Base-by-base conservation (phyloP, 305 asterid genomes). In the Solanum hybrid region DNA sequence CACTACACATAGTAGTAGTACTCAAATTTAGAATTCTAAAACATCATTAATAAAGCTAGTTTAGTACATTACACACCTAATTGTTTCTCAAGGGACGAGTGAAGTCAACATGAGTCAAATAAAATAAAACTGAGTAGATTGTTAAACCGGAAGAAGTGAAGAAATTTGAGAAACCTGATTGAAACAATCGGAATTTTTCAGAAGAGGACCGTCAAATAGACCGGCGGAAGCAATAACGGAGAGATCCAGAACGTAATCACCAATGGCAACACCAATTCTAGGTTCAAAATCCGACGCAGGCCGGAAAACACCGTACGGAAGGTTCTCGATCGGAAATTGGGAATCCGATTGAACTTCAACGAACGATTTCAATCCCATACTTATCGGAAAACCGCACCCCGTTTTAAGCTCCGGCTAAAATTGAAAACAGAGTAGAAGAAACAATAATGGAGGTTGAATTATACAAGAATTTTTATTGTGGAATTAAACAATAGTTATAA, bases 321-420 rank as follows among this genome's bases (percentile, higher is more conserved):
- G 96, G 90, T 97, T 97, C 93, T 97, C 97, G 61, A 96, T 92
- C 26, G 99, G 98, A 92, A 97, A 97, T 92, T 96, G 99, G 18
- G 99, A 97, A 87, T 95, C 98, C 69, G 95, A 93, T 4, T 74
- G 93, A 86, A 97, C 97, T 89, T 95, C 92, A n/a, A 97, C 89
- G 89, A 97, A 97, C 33, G 98, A 97, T 90, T 92, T 93, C 91
- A 96, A 87, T 24, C 36, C 79, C 79, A 74, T 74, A 8, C 36
- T 29, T 6, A 74, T 34, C n/a, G n/a, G 36, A 29, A 29, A 74
- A 74, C 36, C 3, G 5, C 79, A 28, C 79, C 11, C 79, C 11
- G 79, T 24, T 71, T 71, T 11, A 11, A 71, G 77, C 77, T 71
- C 34, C 33, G 34, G 35, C n/a, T 3, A 74, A 74, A 28, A 29